These are phyloP conservation scores for Kappamyces sp. DNA, from an alignment of 192 early-diverging fungal genomes.

Conservation along the genomic window DNA sequence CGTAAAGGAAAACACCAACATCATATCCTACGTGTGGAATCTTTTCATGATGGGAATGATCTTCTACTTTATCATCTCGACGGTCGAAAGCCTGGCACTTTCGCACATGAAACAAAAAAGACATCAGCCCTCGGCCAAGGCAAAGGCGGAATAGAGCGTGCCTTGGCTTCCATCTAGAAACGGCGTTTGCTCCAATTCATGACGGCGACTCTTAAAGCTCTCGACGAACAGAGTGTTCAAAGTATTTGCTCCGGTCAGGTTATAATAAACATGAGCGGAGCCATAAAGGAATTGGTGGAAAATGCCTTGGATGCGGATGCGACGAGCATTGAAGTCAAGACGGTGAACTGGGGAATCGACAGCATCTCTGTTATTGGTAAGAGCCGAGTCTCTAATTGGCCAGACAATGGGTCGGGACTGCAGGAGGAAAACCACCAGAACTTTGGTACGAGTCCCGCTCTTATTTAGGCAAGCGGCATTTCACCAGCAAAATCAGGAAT, in stretches of 20 bases:
- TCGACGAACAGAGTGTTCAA: too few relatives aligned
- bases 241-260: conserved; percentile 10
- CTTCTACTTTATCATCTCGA: conserved; percentile 74
- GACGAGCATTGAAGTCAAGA: conserved; percentile 76
- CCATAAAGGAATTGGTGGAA: conserved; percentile 82
- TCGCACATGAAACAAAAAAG: conserved; percentile 48
- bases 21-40: conserved; percentile 72
- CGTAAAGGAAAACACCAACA: conserved; percentile 25
- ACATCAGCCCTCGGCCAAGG: too few relatives aligned
- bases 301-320: conserved; percentile 88
- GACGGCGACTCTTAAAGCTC: too few relatives aligned
- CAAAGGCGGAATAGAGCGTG: too few relatives aligned
- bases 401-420: conserved; percentile 88
- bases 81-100: conserved; percentile 77
- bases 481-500: conserved; percentile 74
- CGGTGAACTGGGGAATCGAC: conserved; percentile 55
- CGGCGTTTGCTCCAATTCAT: too few relatives aligned
- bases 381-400: too few relatives aligned
- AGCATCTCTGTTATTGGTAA: not conserved
- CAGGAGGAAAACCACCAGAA: conserved; percentile 47
- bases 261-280: conserved; percentile 12
- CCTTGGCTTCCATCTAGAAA: too few relatives aligned
- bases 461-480: conserved; percentile 68
- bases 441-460: conserved; percentile 48
- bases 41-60: conserved; percentile 72